phyloP scores from a whole-genome alignment of 2,329 filamentous ascomycete species.

The Neocucurbitaria cava region DNA sequence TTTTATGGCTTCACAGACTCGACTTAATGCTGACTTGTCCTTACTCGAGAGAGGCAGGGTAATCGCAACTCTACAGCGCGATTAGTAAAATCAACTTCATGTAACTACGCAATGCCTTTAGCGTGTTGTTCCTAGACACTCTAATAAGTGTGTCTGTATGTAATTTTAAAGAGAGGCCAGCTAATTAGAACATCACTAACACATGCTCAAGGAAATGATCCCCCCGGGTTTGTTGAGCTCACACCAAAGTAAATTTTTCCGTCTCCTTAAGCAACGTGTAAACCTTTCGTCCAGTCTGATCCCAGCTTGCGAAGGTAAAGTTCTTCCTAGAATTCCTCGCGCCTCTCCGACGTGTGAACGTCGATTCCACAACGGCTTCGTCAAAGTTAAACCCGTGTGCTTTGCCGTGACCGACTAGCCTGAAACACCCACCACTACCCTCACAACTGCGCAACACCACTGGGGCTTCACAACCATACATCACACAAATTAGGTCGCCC shows the following conservation, averaged over 20 bases:
- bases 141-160: too few relatives aligned
- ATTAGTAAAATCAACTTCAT: too few relatives aligned
- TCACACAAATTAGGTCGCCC: slow-evolving; percentile 4
- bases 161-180: too few relatives aligned
- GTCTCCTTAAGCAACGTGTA: neutral
- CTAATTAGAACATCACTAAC: too few relatives aligned
- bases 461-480: slow-evolving; percentile 7
- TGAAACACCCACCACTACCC: neutral
- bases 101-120: too few relatives aligned
- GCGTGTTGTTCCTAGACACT: too few relatives aligned
- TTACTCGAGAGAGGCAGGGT: too few relatives aligned
- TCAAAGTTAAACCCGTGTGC: slow-evolving; percentile 4
- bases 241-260: neutral
- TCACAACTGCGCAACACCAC: slow-evolving; percentile 1
- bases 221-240: neutral
- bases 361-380: slow-evolving; percentile 6
- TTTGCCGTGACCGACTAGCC: slow-evolving; percentile 1
- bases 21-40: too few relatives aligned
- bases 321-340: neutral
- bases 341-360: neutral
- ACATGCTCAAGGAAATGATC: too few relatives aligned
- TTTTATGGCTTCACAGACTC: too few relatives aligned
- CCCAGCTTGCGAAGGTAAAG: neutral
- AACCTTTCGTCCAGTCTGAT: neutral
- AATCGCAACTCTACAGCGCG: too few relatives aligned